Evolutionary conservation across 306 rosid species (phyloP).

Genomic region (Acacia confusa): DNA sequence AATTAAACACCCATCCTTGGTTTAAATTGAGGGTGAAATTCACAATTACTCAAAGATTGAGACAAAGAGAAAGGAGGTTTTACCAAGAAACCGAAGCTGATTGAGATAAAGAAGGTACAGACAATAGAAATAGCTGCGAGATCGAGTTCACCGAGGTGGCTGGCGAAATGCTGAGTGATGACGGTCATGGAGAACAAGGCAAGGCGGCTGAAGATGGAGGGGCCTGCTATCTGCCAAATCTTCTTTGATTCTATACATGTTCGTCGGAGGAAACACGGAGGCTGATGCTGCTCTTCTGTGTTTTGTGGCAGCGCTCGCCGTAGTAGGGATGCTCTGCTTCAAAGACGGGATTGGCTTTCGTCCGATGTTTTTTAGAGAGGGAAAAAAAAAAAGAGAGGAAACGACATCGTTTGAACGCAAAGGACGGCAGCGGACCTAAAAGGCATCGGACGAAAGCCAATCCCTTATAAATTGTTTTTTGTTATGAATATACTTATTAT

Average conservation of each 20-base stretch:
- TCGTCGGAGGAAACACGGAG: constrained; percentile 28
- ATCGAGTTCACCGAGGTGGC: constrained; percentile 65
- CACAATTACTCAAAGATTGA: not conserved
- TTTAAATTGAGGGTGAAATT: not conserved
- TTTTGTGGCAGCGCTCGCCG: constrained; percentile 8
- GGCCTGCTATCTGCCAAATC: constrained; percentile 65
- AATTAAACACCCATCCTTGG: not conserved
- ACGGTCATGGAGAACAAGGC: constrained; percentile 75
- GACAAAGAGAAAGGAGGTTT: not conserved
- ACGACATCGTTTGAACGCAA: too few relatives aligned
- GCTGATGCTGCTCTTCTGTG: not conserved
- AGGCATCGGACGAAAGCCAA: too few relatives aligned
- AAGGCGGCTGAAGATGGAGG: constrained; percentile 75
- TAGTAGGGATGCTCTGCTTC: constrained; percentile 31
- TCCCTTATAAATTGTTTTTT: too few relatives aligned
- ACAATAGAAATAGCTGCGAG: constrained; percentile 69
- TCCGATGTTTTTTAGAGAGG: too few relatives aligned
- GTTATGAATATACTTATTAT: too few relatives aligned
- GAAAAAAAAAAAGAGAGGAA: too few relatives aligned
- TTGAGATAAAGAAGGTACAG: constrained; percentile 62
- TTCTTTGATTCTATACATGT: constrained; percentile 53
- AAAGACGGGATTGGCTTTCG: too few relatives aligned
- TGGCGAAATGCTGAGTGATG: constrained; percentile 63
- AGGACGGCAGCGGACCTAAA: too few relatives aligned
- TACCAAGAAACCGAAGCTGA: constrained; percentile 73